Evolutionary conservation across 805 yeast species (phyloP).

Genomic region (Pichia membranifaciens): DNA sequence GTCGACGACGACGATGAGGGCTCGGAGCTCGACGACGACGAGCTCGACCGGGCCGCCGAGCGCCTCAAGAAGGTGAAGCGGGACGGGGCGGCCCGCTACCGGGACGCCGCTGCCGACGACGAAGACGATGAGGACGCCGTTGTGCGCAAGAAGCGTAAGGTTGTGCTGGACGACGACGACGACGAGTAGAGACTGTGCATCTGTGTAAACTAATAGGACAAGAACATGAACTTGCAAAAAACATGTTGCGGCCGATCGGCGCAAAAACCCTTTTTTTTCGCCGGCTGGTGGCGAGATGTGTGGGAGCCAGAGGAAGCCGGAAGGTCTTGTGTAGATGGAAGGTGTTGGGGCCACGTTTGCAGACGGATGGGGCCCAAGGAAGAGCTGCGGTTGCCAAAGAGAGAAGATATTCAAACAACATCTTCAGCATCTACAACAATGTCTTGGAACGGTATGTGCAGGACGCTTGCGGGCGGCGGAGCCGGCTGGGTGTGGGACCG

Average conservation of each 20-base stretch:
- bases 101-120: slow-evolving; percentile 39
- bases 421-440: slow-evolving; percentile 12
- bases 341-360: no score
- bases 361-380: no score
- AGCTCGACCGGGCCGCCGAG: slow-evolving; percentile 50
- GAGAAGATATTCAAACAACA: no score
- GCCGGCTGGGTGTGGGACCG: no score
- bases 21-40: slow-evolving; percentile 30
- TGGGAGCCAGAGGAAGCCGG: no score
- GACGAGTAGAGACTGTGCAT: slow-evolving; percentile 2
- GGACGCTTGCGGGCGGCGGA: no score
- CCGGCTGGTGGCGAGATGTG: no score
- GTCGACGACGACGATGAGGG: slow-evolving; percentile 32
- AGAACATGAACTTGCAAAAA: background rate
- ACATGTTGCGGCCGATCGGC: no score
- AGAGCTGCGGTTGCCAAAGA: no score
- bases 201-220: no score
- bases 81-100: slow-evolving; percentile 50
- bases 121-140: slow-evolving; percentile 48
- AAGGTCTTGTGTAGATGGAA: no score
- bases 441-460: slow-evolving; percentile 35
- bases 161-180: slow-evolving; percentile 37
- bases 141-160: slow-evolving; percentile 39
- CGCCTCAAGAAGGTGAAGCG: slow-evolving; percentile 49
- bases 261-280: no score